phyloP scores from a whole-genome alignment of 2,329 filamentous ascomycete genomes.

The Hypocreales sp. region DNA sequence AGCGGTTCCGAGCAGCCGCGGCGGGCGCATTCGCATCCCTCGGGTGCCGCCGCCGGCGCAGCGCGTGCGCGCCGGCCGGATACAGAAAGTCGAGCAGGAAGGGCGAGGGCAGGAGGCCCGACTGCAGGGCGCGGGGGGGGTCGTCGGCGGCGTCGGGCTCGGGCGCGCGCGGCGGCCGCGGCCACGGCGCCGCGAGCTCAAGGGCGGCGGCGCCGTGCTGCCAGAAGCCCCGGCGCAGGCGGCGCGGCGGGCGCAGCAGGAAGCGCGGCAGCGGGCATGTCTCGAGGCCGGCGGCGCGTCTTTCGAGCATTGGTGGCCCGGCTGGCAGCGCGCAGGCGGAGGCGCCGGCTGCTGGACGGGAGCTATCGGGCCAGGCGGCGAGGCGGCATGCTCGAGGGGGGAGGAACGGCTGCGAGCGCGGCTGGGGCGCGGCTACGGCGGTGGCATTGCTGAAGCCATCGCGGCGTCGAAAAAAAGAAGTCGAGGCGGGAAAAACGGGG shows the following conservation, averaged over 20 bases:
- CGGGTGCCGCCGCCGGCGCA: slow-evolving; percentile 20
- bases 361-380: slow-evolving; percentile 2
- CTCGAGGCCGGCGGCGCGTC: slow-evolving; percentile 40
- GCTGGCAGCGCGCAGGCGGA: slow-evolving; percentile 1
- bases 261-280: slow-evolving; percentile 38
- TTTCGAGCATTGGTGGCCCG: slow-evolving; percentile 35
- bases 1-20: slow-evolving; percentile 8
- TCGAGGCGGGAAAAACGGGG: no score
- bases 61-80: slow-evolving; percentile 26
- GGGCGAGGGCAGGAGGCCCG: slow-evolving; percentile 25
- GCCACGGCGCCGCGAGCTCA: slow-evolving; percentile 29
- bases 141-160: slow-evolving; percentile 8
- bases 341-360: slow-evolving; percentile 5
- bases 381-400: slow-evolving; percentile 12
- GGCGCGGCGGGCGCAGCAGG: slow-evolving; percentile 24
- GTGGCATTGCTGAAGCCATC: no score
- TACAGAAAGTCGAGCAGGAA: slow-evolving; percentile 43
- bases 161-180: slow-evolving; percentile 14
- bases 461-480: no score
- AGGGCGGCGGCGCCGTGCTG: slow-evolving; percentile 35
- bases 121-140: slow-evolving; percentile 8
- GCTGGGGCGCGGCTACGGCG: no score
- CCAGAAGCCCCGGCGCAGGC: slow-evolving; percentile 36
- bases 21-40: slow-evolving; percentile 6
- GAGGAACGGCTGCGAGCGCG: no score